Evolutionary conservation across 1,284 basidiomycete species (phyloP), one percentile per base, ranked within the genome.

Genomic region (Ustilago xerochloae): DNA sequence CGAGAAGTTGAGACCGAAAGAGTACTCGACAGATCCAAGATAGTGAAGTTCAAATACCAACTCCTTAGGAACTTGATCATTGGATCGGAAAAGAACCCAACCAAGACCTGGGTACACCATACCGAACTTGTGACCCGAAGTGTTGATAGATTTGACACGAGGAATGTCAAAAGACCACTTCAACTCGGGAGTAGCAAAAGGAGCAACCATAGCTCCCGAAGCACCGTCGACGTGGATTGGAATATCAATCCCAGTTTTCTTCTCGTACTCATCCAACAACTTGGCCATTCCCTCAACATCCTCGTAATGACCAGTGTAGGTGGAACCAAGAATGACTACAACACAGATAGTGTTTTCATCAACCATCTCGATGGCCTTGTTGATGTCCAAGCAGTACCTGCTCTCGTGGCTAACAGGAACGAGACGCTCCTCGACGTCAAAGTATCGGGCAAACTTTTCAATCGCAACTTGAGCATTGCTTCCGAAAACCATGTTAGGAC

Each of bases 1-100:
- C 43, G 92, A 93, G 85, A 98, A 98, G 87, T 98, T 97, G 81
- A 97, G 88, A 24, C 93, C 95, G 87, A 95, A 97, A 0, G 91
- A 74, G 56, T 80, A 78, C 63, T 79, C 81, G 50, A 78, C 79
- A 4, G 70, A 73, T 20, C 82, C 82, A 15, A 84, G 69, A 55
- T 84, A 84, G 84, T 95, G 93, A 20, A 97, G 88, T 85, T 97
- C 94, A 81, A 98, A 97, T 74, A 97, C 91, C 15, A 83, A 67
- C 35, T 84, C 81, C 49, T 75, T 75, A 49, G 81, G 81, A 10
- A 94, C 90, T 32, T 76, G 56, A n/a, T 82, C 79, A 39, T 69
- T 46, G 43, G 55, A 59, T 6, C 82, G 61, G 69, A 82, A 83
- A 16, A 84, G 49, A 24, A 84, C 69, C 82, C 82, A 84, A n/a